Percentiles rank a stretch among this genome's conserved stretches.
Evolutionary conservation across 176 grass and related monocot genomes (phyloP).

Genomic region (Eleusine indica): DNA sequence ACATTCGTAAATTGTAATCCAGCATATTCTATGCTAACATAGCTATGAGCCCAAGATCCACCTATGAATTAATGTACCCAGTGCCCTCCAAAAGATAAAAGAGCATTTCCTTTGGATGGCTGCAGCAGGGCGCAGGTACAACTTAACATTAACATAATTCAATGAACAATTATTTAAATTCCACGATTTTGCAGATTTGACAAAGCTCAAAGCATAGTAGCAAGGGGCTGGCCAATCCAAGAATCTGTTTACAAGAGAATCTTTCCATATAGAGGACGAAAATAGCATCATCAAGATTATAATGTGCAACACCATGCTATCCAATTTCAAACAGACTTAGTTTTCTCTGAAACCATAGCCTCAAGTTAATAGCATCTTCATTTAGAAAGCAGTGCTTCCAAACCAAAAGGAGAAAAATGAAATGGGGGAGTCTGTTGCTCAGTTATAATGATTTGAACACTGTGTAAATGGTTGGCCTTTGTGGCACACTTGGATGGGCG

Average conservation of each 20-base stretch:
- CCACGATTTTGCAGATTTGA: slow-evolving; percentile 6
- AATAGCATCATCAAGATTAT: not conserved
- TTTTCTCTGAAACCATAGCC: slow-evolving; percentile 22
- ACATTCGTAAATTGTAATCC: not conserved
- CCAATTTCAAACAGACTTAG: not conserved
- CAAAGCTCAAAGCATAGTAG: slow-evolving; percentile 1
- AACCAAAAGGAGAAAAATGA: not conserved
- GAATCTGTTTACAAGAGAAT: slow-evolving; percentile 2
- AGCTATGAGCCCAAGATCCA: not conserved
- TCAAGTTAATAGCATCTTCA: slow-evolving; percentile 23
- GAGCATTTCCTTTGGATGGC: not conserved
- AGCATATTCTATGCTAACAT: not conserved
- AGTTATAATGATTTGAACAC: not conserved
- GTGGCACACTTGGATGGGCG: too few species aligned
- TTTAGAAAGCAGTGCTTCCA: not conserved
- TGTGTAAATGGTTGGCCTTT: slow-evolving; percentile 6
- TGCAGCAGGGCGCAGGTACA: not conserved
- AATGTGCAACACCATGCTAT: not conserved
- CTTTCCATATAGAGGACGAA: not conserved
- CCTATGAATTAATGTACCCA: not conserved
- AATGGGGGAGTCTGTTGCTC: too few species aligned
- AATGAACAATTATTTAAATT: not conserved
- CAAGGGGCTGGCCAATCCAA: not conserved
- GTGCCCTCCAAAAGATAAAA: not conserved
- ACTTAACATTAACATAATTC: not conserved